A percentile compares a stretch with the other conserved stretches of the same genome.
Evolutionary conservation across 257 asterid genomes (phyloP).

Genomic region (Buddleja alternifolia): DNA sequence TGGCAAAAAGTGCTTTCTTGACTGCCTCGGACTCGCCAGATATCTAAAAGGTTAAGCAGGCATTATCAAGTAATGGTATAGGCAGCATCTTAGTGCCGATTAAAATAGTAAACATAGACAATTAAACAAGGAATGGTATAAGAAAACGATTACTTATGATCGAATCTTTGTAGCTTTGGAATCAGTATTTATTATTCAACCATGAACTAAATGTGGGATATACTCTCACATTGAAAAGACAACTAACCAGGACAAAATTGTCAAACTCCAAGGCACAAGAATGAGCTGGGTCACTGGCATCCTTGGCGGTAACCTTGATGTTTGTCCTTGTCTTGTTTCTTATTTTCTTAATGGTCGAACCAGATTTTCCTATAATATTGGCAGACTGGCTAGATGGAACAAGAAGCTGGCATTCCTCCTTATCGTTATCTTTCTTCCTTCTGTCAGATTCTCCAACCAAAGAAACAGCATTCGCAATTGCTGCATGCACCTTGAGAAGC

Average conservation of each 20-base stretch:
- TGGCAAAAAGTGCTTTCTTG: constrained; percentile 83
- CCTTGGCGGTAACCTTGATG: constrained; percentile 71
- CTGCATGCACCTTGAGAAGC: constrained; percentile 72
- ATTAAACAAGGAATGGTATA: constrained; percentile 13
- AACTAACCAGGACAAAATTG: constrained; percentile 88
- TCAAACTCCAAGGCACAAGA: constrained; percentile 89
- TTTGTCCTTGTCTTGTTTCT: constrained; percentile 71
- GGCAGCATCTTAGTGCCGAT: background rate
- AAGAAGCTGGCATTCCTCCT: constrained; percentile 84
- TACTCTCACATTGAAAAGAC: constrained; percentile 10
- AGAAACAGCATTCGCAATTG: constrained; percentile 75
- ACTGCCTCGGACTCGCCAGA: constrained; percentile 85
- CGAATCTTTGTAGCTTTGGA: constrained; percentile 13
- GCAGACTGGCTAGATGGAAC: constrained; percentile 95
- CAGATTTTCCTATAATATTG: constrained; percentile 89
- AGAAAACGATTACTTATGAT: constrained; percentile 8
- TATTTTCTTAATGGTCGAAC: constrained; percentile 76
- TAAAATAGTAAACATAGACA: background rate
- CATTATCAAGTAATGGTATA: constrained; percentile 25
- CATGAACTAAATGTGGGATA: background rate
- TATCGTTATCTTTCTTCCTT: constrained; percentile 52
- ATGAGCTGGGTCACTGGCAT: constrained; percentile 74
- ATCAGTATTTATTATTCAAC: constrained; percentile 22
- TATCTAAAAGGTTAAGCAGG: constrained; percentile 51
- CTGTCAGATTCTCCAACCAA: constrained; percentile 62